These are phyloP conservation scores for Eutrema salsugineum DNA, from an alignment of 441 rosid genomes.

Conservation along the genomic window DNA sequence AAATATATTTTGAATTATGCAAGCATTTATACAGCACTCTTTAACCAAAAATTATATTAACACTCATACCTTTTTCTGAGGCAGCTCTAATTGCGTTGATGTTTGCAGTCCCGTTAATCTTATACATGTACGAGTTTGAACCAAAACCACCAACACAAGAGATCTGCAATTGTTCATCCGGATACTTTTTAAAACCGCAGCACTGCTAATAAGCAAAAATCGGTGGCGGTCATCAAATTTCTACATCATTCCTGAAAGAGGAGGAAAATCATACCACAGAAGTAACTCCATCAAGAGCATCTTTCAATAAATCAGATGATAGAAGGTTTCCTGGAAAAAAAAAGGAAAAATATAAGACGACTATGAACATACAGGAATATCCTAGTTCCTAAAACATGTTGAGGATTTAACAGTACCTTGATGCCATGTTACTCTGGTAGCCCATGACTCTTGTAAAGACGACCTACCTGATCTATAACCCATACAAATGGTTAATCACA, in stretches of 20 bases:
- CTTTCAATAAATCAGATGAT: constrained; percentile 80
- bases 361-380: not conserved
- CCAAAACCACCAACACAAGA: constrained; percentile 98
- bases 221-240: not conserved
- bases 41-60: not conserved
- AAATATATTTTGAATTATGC: not conserved
- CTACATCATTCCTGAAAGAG: not conserved
- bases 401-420: constrained; percentile 53
- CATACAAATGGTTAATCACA: not conserved
- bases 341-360: not conserved
- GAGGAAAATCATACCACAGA: constrained; percentile 60
- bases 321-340: constrained; percentile 69
- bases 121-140: constrained; percentile 88
- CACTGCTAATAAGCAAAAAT: not conserved
- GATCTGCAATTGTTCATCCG: constrained; percentile 45
- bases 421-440: constrained; percentile 71
- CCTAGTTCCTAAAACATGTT: not conserved
- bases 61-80: constrained; percentile 65
- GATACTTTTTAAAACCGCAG: not conserved
- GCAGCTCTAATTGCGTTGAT: constrained; percentile 93
- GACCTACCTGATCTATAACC: constrained; percentile 79
- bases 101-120: constrained; percentile 95
- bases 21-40: not conserved
- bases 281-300: constrained; percentile 81
- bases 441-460: constrained; percentile 77